Evolutionary conservation across 495 filamentous ascomycete genomes (phyloP).

Genomic region (Aspergillus mulundensis): DNA sequence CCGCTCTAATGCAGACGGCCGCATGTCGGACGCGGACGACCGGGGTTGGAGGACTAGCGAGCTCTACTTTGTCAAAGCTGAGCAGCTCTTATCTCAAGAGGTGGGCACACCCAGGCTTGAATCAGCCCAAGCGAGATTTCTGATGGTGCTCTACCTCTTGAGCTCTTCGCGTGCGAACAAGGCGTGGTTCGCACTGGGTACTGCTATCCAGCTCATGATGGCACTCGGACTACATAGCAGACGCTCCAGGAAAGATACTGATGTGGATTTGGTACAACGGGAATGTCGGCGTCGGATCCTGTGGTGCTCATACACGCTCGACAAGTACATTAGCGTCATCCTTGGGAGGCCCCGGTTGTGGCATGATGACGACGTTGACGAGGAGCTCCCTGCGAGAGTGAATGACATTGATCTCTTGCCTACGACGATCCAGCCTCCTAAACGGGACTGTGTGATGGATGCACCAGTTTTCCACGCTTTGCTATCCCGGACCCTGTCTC

Average conservation of each 20-base stretch:
- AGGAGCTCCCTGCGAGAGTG: conserved; percentile 21
- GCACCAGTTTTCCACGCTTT: conserved; percentile 25
- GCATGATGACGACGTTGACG: conserved; percentile 26
- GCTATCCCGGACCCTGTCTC: conserved; percentile 22
- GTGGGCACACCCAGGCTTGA: conserved; percentile 17
- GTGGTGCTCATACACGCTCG: conserved; percentile 30
- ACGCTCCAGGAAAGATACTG: not conserved
- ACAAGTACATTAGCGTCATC: conserved; percentile 30
- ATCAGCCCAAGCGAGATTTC: conserved; percentile 26
- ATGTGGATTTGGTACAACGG: conserved; percentile 6
- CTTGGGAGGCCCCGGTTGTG: conserved; percentile 25
- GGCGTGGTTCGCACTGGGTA: conserved; percentile 30
- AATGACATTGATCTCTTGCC: conserved; percentile 21
- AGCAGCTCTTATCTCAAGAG: conserved; percentile 19
- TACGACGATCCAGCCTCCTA: not conserved
- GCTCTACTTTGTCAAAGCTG: conserved; percentile 23
- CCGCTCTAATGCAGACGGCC: conserved; percentile 5
- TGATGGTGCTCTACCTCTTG: conserved; percentile 26
- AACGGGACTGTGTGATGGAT: conserved; percentile 28
- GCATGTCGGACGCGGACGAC: conserved; percentile 16
- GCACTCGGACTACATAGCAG: conserved; percentile 25
- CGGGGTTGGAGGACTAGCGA: conserved; percentile 20
- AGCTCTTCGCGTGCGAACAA: conserved; percentile 26
- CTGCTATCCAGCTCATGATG: conserved; percentile 28
- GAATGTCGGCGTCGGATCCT: conserved; percentile 25